These are phyloP conservation scores for Alternaria hordeiaustralica DNA, from an alignment of 2,329 filamentous ascomycete species.

Conservation along the genomic window DNA sequence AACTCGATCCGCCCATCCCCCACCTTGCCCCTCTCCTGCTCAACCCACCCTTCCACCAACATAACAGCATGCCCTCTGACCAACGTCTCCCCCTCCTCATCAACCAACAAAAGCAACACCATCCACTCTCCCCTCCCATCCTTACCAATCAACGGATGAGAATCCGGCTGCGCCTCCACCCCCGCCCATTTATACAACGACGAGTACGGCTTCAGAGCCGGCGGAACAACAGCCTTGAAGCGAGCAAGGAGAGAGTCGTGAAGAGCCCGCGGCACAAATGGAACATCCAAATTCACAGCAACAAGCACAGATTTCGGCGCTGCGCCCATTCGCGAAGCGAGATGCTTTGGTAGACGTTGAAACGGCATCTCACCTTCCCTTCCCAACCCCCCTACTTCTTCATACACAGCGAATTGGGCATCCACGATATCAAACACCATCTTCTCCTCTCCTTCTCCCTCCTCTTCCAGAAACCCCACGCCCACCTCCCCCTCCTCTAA, in stretches of 20 bases:
- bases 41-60: slow-evolving; percentile 6
- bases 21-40: not conserved
- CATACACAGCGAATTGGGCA: slow-evolving; percentile 1
- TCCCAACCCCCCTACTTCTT: not conserved
- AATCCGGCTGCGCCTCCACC: slow-evolving; percentile 18
- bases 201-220: not conserved
- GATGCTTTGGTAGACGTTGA: not conserved
- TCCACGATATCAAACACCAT: slow-evolving; percentile 6
- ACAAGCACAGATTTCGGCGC: not conserved
- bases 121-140: slow-evolving; percentile 16
- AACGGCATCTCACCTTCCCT: not conserved
- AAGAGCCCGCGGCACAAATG: not conserved
- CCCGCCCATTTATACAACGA: slow-evolving; percentile 17
- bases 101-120: slow-evolving; percentile 9
- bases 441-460: not conserved
- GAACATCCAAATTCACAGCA: not conserved
- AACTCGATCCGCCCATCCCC: not conserved
- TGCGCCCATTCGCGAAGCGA: not conserved
- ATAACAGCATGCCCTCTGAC: slow-evolving; percentile 1
- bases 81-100: slow-evolving; percentile 1
- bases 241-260: not conserved
- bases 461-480: not conserved
- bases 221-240: not conserved
- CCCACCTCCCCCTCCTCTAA: not conserved
- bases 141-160: slow-evolving; percentile 19